Percentiles rank a stretch among this genome's conserved stretches.
These are phyloP conservation scores for Chenopodium quinoa DNA, from an alignment of 148 eudicot species.

Conservation along the genomic window DNA sequence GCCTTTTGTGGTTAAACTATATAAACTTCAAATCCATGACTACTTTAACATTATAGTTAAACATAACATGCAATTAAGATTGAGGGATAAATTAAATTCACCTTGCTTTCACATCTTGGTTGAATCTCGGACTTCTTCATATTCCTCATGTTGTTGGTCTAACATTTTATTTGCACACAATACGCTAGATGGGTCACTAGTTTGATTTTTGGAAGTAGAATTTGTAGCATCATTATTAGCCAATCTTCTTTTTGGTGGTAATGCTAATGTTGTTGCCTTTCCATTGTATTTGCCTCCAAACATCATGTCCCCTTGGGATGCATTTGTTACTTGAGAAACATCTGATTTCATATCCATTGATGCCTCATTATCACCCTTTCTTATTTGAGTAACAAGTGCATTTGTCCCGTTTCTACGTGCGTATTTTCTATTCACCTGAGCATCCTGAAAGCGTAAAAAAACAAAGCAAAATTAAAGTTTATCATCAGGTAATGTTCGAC, in stretches of 20 bases:
- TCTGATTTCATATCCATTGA: constrained; percentile 57
- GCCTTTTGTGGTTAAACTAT: too few relatives aligned
- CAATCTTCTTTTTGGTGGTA: constrained; percentile 30
- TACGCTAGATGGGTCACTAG: constrained; percentile 32
- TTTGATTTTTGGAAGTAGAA: constrained; percentile 26
- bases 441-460: constrained; percentile 31
- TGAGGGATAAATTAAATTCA: background rate
- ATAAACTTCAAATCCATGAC: too few relatives aligned
- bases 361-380: constrained; percentile 33
- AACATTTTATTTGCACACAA: constrained; percentile 23
- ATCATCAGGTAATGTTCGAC: background rate
- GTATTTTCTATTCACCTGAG: constrained; percentile 34
- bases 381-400: constrained; percentile 35
- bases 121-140: constrained; percentile 20
- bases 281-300: constrained; percentile 30
- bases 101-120: background rate
- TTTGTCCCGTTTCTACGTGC: constrained; percentile 36
- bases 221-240: constrained; percentile 23
- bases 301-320: constrained; percentile 54
- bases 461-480: background rate
- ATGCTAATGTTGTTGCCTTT: constrained; percentile 33
- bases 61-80: too few relatives aligned
- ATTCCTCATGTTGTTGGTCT: constrained; percentile 31
- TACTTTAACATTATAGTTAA: background rate
- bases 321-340: constrained; percentile 54